Base-by-base conservation (phyloP, 257 asterid genomes). In the Solanum medicagineum region DNA sequence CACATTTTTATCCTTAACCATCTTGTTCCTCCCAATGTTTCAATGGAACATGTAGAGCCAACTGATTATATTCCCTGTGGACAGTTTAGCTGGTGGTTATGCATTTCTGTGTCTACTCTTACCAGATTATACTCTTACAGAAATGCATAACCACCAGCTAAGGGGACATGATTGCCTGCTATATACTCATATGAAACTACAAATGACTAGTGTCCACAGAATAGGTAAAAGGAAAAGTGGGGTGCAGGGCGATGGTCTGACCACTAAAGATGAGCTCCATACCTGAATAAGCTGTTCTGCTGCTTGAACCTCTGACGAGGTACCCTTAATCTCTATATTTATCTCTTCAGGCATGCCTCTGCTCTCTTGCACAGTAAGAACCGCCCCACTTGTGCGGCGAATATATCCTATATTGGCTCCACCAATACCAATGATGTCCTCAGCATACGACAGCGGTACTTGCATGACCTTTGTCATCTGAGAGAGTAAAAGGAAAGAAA, bases 231-330 rank as follows among this genome's bases (percentile, higher is more conserved):
- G 44, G 20, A 7, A 49, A 75, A 26, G 63, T 49, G 19, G 9
- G 82, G 45, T 51, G 82, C 10, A 51, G 22, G 82, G 47, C 10
- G 63, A 47, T 15, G 47, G 16, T 26, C 62, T 75, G 60, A 26
- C 62, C 85, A 32, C 24, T 16, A 63, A 66, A 83, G 81, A 83
- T 83, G 66, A 66, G 66, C 47, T 17, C 26, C 79, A 14, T 86
- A 94, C 99, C 93, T 91, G 98, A 87, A 95, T 93, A 80, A 95
- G 95, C 89, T 93, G 98, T 85, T 93, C 92, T 55, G 98, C 99
- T 26, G 91, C 85, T 85, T 92, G 96, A 86, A 95, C 98, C 89
- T 95, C 97, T 51, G 95, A 51, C 8, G 98, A 88, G 88, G 95
- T 89, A 69, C 99, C 99, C 88, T 93, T 95, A 51, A 95, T 95